Evolutionary conservation across 176 grass and related monocot genomes (phyloP), one percentile per base, ranked within the genome.

Genomic region (Dendrocalamus sinicus): DNA sequence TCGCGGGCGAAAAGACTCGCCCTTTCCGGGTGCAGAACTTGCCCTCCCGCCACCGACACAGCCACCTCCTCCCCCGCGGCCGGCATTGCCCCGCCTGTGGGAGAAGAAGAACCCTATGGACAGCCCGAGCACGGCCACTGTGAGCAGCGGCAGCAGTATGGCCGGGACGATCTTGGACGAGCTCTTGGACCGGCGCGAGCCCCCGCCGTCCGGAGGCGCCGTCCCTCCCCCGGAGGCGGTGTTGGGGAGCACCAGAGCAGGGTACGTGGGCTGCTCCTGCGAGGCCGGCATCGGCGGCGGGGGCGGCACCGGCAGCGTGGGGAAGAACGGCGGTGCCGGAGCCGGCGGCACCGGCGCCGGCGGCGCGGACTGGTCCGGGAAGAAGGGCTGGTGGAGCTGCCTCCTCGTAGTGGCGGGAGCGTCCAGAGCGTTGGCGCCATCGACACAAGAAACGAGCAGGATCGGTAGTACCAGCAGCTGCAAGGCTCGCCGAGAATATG

Each of bases 131-230:
- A 94, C 71, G 70, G 84, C 79, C 48, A 96, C 70, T 23, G 91
- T 91, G 53, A 94, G 83, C 76, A 96, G 69, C 52, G 93, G 93
- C 58, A 99, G 78, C 44, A 94, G 54, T 61, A 95, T 92, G 55
- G 92, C 95, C 53, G 95, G 93, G 41, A 99, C 90, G 77, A 93
- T 67, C 83, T 91, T 94, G 72, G 93, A 81, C 17, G 93, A 84
- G 75, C 75, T 91, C 67, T 91, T 93, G 67, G 90, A 92, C 5
- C 67, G 85, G 65, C 77, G 83, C 20, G 93, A 89, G 65, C 67
- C 84, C 39, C 75, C 87, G 69, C 86, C 80, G 26, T 87, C 90
- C 12, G 96, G 85, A 28, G 91, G 86, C 3, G 44, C 45, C 2
- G 93, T 86, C 23, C 71, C 69, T 5, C 57, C 67, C 13, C 19